phyloP scores from a whole-genome alignment of 352 stramenopile genomes.

The Phytopythium cucurbitacearum region DNA sequence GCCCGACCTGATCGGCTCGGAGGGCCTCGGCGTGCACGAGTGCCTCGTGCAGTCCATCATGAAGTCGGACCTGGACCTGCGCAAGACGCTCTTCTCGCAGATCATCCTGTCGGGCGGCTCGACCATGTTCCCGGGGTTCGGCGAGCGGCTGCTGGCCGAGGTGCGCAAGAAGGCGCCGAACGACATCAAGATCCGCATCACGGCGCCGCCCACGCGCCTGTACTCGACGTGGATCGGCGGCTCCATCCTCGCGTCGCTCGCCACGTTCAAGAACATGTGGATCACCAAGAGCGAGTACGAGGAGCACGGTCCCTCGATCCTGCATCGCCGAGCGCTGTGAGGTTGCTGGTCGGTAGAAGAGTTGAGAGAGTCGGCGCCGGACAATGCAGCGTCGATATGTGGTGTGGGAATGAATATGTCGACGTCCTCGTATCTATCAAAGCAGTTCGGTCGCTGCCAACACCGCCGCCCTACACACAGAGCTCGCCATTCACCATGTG shows the following conservation, averaged over 20 bases:
- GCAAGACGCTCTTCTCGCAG: slow-evolving; percentile 91
- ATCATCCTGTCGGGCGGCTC: slow-evolving; percentile 93
- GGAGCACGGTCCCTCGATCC: slow-evolving; percentile 95
- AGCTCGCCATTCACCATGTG: too few species aligned
- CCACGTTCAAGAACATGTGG: slow-evolving; percentile 99
- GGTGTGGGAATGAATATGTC: too few species aligned
- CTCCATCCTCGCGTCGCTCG: slow-evolving; percentile 96
- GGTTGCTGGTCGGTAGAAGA: too few species aligned
- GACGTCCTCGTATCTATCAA: too few species aligned
- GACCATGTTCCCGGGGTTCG: slow-evolving; percentile 95
- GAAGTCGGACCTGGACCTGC: slow-evolving; percentile 97
- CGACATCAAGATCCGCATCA: slow-evolving; percentile 95
- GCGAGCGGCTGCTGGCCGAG: slow-evolving; percentile 93
- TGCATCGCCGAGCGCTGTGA: slow-evolving; percentile 94
- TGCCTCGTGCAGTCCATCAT: slow-evolving; percentile 93
- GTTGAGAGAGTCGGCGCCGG: too few species aligned
- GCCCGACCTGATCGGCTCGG: slow-evolving; percentile 79
- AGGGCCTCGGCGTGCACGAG: slow-evolving; percentile 77
- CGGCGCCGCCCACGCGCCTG: slow-evolving; percentile 92
- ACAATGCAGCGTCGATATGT: too few species aligned
- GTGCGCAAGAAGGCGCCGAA: slow-evolving; percentile 88
- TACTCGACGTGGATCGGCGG: slow-evolving; percentile 97
- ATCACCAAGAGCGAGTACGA: slow-evolving; percentile 98
- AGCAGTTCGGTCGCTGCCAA: too few species aligned
- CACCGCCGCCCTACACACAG: too few species aligned